Conservation (phyloP, 345 rosid genomes). For the Salix arbutifolia region DNA sequence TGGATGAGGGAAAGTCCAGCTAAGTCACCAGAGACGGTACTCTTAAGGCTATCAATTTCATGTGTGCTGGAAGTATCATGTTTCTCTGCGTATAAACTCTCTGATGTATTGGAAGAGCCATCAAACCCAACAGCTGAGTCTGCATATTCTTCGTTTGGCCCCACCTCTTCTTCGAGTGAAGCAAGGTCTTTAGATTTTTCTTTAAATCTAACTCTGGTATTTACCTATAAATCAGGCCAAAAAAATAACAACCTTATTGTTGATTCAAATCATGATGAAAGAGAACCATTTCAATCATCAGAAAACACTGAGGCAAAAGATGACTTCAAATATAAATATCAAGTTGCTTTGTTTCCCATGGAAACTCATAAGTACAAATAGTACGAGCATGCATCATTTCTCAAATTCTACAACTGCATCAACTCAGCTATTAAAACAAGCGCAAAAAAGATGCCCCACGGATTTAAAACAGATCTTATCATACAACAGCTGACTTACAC, state of each 20-base stretch:
- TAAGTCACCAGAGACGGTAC: constrained; percentile 68
- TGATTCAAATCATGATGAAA: background rate
- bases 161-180: constrained; percentile 44
- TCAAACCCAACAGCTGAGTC: constrained; percentile 74
- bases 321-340: background rate
- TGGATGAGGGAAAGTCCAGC: constrained; percentile 52
- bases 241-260: background rate
- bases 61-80: constrained; percentile 67
- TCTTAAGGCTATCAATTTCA: constrained; percentile 75
- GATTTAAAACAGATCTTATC: background rate
- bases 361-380: background rate
- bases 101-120: constrained; percentile 88
- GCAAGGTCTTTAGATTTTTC: constrained; percentile 50
- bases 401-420: background rate
- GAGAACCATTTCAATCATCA: background rate
- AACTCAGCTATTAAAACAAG: background rate
- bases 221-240: constrained; percentile 39
- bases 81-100: constrained; percentile 72
- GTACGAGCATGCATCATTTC: background rate
- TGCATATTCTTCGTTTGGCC: constrained; percentile 45
- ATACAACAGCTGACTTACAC: background rate
- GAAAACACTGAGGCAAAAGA: background rate
- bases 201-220: constrained; percentile 52
- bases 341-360: background rate
- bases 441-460: background rate